Conservation (phyloP, 768 basidiomycete genomes). For the Macrocybe gigantea region DNA sequence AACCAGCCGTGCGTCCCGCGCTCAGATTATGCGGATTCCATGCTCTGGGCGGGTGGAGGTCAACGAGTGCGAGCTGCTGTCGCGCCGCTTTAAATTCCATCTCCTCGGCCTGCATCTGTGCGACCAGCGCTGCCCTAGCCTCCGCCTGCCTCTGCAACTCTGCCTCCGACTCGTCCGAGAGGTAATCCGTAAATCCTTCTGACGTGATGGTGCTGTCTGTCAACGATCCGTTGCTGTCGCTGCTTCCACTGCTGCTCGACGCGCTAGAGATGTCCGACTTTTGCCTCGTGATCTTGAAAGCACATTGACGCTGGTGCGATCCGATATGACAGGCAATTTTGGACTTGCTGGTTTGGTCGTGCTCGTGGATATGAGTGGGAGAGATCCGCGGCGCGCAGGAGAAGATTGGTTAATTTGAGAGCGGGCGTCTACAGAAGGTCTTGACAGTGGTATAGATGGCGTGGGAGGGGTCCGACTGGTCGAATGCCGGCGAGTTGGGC, state of each 20-base stretch:
- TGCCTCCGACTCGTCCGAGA: conserved; percentile 90
- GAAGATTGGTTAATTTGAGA: conserved; percentile 14
- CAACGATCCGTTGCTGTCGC: conserved; percentile 56
- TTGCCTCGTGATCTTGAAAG: too few species aligned
- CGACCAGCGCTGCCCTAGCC: conserved; percentile 66
- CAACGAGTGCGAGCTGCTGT: conserved; percentile 69
- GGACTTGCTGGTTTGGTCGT: conserved; percentile 13
- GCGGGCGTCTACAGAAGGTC: conserved; percentile 29
- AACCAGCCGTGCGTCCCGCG: background rate
- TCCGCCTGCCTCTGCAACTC: conserved; percentile 86
- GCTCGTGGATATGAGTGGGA: conserved; percentile 14
- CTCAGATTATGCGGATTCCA: conserved; percentile 44
- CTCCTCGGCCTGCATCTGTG: conserved; percentile 79
- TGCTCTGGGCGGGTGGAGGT: conserved; percentile 68
- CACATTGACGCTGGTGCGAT: conserved; percentile 19
- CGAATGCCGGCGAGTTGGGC: conserved; percentile 2
- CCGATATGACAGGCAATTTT: conserved; percentile 14
- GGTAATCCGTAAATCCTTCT: conserved; percentile 86
- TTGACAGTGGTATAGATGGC: conserved; percentile 33
- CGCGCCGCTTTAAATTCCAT: conserved; percentile 77
- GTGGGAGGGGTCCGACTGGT: conserved; percentile 25
- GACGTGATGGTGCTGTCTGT: conserved; percentile 78
- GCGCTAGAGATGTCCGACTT: conserved; percentile 30
- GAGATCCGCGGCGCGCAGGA: conserved; percentile 23
- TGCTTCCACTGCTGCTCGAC: conserved; percentile 58